Conservation (phyloP, 306 rosid genomes). For the Datisca glomerata region DNA sequence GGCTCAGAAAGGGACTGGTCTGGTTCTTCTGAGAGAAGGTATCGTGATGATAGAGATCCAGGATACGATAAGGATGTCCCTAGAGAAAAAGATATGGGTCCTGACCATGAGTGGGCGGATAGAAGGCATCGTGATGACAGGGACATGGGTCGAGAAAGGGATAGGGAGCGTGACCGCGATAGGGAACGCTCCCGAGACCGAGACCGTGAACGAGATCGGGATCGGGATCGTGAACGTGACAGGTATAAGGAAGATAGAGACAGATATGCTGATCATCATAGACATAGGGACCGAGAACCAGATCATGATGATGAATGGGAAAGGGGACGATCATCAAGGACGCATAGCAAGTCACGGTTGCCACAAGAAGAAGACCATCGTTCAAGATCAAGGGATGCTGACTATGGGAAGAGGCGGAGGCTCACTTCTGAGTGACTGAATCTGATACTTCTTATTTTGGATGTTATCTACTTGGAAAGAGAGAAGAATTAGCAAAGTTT, state of each 20-base stretch:
- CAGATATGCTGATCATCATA: constrained; percentile 76
- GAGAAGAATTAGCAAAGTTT: constrained; percentile 13
- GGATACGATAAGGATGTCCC: constrained; percentile 69
- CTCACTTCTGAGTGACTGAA: constrained; percentile 61
- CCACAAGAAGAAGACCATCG: constrained; percentile 72
- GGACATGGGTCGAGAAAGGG: constrained; percentile 59
- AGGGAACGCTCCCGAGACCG: constrained; percentile 56
- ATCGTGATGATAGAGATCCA: constrained; percentile 77
- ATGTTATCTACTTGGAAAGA: constrained; percentile 18
- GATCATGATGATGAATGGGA: constrained; percentile 89
- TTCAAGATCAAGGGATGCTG: constrained; percentile 85
- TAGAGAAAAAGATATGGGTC: constrained; percentile 60
- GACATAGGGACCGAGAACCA: constrained; percentile 64
- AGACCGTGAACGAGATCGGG: constrained; percentile 47
- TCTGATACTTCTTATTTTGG: constrained; percentile 15
- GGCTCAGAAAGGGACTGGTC: constrained; percentile 95
- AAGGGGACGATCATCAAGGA: constrained; percentile 72
- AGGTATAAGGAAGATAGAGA: constrained; percentile 80
- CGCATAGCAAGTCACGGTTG: constrained; percentile 61
- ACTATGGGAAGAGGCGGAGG: constrained; percentile 89
- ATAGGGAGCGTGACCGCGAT: constrained; percentile 40
- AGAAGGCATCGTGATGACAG: constrained; percentile 70
- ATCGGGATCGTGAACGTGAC: constrained; percentile 62
- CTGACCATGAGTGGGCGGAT: constrained; percentile 67
- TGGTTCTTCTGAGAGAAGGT: constrained; percentile 80